Conservation (phyloP, 2,329 filamentous ascomycete species). For the Stachybotrys chartarum region DNA sequence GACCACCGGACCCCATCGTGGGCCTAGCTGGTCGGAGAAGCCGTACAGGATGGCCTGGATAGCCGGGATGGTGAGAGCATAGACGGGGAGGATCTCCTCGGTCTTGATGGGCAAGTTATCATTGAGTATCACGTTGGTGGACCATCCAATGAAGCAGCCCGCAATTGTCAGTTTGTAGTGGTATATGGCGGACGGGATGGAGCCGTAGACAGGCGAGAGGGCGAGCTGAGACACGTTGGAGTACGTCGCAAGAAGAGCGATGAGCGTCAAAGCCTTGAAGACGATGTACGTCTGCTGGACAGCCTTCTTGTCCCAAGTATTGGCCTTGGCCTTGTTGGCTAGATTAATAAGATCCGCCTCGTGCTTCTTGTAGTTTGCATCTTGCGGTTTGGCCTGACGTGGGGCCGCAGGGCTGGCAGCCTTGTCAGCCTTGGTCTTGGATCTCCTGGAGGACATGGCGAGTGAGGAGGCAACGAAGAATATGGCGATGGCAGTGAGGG, state of each 20-base stretch:
- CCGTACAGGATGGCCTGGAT: slow-evolving; percentile 66
- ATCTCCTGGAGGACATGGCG: slow-evolving; percentile 1
- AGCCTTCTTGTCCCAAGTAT: slow-evolving; percentile 23
- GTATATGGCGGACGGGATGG: slow-evolving; percentile 66
- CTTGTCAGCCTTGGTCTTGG: slow-evolving; percentile 1
- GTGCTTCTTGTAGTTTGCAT: slow-evolving; percentile 42
- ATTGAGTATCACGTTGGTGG: slow-evolving; percentile 51
- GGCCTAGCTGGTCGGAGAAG: slow-evolving; percentile 59
- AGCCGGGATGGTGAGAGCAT: slow-evolving; percentile 69
- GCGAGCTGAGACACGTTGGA: slow-evolving; percentile 67
- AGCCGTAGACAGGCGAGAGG: slow-evolving; percentile 82
- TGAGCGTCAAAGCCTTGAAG: slow-evolving; percentile 18
- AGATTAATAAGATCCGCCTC: slow-evolving; percentile 47
- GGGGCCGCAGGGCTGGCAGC: slow-evolving; percentile 10
- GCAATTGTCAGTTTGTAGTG: slow-evolving; percentile 61
- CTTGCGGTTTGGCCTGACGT: slow-evolving; percentile 14
- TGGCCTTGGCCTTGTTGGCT: slow-evolving; percentile 32
- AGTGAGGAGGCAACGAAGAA: background rate
- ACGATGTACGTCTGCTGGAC: slow-evolving; percentile 33
- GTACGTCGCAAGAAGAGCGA: slow-evolving; percentile 43
- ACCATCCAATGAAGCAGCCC: slow-evolving; percentile 65
- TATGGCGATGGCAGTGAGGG: background rate
- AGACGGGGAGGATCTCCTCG: slow-evolving; percentile 55
- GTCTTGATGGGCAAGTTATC: slow-evolving; percentile 39
- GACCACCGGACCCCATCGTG: slow-evolving; percentile 64